These are phyloP conservation scores for Ascochyta fabae DNA, from an alignment of 2,329 filamentous ascomycete genomes.

Conservation along the genomic window DNA sequence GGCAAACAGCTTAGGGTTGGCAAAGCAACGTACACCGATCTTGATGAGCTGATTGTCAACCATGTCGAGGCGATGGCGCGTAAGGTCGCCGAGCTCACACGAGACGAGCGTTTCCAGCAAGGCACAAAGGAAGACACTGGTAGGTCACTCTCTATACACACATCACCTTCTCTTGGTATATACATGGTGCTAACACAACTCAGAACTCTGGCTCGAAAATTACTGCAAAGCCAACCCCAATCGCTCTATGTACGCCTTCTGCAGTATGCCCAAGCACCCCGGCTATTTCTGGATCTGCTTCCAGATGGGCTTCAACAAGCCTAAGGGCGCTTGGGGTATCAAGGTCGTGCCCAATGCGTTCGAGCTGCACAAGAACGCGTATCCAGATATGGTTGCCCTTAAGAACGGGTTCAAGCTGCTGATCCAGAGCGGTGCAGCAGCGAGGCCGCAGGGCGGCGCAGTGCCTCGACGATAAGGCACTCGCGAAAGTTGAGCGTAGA, in stretches of 20 bases:
- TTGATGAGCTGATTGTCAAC: conserved; percentile 95
- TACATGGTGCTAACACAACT: conserved; percentile 22
- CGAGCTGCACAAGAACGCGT: conserved; percentile 84
- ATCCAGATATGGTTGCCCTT: conserved; percentile 92
- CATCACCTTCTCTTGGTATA: not conserved
- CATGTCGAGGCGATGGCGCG: conserved; percentile 97
- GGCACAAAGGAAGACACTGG: conserved; percentile 81
- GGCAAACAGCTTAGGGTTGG: conserved; percentile 85
- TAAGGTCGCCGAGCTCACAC: conserved; percentile 96
- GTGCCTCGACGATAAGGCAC: conserved; percentile 3
- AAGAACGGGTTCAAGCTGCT: conserved; percentile 97
- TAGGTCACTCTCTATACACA: conserved; percentile 58
- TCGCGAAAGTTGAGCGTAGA: not conserved
- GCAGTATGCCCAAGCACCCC: conserved; percentile 87
- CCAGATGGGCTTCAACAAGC: conserved; percentile 81
- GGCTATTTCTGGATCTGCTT: conserved; percentile 97
- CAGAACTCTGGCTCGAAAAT: conserved; percentile 93
- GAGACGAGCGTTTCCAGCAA: conserved; percentile 90
- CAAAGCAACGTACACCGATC: conserved; percentile 91
- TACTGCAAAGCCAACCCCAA: conserved; percentile 97
- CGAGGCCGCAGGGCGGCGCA: conserved; percentile 3
- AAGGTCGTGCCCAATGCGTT: conserved; percentile 93
- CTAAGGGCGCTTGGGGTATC: conserved; percentile 80
- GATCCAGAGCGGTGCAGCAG: conserved; percentile 52
- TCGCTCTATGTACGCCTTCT: conserved; percentile 93